phyloP scores from a whole-genome alignment of 1,284 basidiomycete genomes.

The Trichosporon ovoides region DNA sequence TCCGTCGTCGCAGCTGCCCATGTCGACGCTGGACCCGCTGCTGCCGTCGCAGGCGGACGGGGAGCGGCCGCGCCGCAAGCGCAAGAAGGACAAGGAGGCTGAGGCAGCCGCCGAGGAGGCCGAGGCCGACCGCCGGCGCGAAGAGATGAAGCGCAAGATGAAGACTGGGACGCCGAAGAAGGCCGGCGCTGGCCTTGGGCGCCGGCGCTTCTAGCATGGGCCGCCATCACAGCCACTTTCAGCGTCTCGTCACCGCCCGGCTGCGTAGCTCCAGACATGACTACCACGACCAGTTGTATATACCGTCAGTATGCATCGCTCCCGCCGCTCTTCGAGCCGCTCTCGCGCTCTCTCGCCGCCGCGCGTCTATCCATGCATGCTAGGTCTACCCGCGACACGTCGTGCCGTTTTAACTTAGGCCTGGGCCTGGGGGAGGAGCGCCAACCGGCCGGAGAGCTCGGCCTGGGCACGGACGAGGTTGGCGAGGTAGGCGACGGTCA shows the following conservation, averaged over 20 bases:
- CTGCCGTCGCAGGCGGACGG: slow-evolving; percentile 16
- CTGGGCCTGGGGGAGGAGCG: slow-evolving; percentile 57
- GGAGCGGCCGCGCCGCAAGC: slow-evolving; percentile 11
- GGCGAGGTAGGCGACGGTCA: slow-evolving; percentile 92
- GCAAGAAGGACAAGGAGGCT: slow-evolving; percentile 29
- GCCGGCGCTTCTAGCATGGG: slow-evolving; percentile 1
- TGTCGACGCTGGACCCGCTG: slow-evolving; percentile 16
- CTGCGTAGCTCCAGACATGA: no score
- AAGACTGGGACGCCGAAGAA: slow-evolving; percentile 21
- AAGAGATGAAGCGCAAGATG: slow-evolving; percentile 38
- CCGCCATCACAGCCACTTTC: no score
- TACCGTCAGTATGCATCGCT: background rate
- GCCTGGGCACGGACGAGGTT: slow-evolving; percentile 92
- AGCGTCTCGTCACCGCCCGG: no score
- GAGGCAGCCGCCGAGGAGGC: slow-evolving; percentile 35
- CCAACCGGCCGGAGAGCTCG: slow-evolving; percentile 83
- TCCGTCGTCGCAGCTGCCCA: slow-evolving; percentile 7
- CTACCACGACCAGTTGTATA: background rate
- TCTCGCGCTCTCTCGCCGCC: no score
- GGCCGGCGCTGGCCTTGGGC: slow-evolving; percentile 19
- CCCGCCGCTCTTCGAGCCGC: background rate
- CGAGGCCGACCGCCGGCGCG: slow-evolving; percentile 24
- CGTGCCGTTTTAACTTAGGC: slow-evolving; percentile 6
- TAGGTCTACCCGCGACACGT: background rate
- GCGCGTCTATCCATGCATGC: slow-evolving; percentile 5